Percentiles rank a stretch among this genome's conserved stretches.
phyloP scores from a whole-genome alignment of 164 flowering plant species.

The Vitis cinerea region DNA sequence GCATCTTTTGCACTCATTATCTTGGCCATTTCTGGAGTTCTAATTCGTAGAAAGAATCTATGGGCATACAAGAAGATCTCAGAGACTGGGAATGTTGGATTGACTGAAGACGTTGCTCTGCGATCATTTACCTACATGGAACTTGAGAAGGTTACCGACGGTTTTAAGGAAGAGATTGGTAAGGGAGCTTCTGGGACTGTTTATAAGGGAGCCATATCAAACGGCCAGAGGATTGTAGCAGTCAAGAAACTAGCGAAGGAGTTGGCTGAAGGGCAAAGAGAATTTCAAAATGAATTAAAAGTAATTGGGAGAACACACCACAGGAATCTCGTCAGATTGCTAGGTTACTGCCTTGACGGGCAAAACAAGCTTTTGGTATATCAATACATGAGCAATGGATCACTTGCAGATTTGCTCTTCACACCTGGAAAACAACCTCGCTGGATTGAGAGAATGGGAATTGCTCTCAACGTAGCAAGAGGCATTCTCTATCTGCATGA shows the following conservation, averaged over 20 bases:
- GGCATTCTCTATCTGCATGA: slow-evolving; percentile 14
- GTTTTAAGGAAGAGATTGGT: slow-evolving; percentile 10
- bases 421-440: not conserved
- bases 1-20: not conserved
- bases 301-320: slow-evolving; percentile 9
- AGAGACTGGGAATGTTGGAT: not conserved
- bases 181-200: slow-evolving; percentile 8
- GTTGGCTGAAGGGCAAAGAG: slow-evolving; percentile 7
- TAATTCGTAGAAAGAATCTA: not conserved
- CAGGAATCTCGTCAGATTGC: slow-evolving; percentile 16
- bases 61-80: slow-evolving; percentile 1
- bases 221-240: not conserved
- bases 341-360: slow-evolving; percentile 9
- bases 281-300: slow-evolving; percentile 11
- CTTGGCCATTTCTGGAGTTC: not conserved
- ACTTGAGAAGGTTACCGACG: slow-evolving; percentile 12
- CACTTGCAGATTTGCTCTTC: slow-evolving; percentile 12
- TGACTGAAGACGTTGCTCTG: not conserved
- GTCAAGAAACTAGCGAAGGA: slow-evolving; percentile 13
- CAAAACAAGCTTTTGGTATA: slow-evolving; percentile 10
- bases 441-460: slow-evolving; percentile 11
- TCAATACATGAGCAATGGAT: slow-evolving; percentile 14
- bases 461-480: slow-evolving; percentile 8
- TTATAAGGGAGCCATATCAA: slow-evolving; percentile 6
- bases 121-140: slow-evolving; percentile 12